Conservation (phyloP, 805 yeast genomes). For the Yamadazyma philogaea region DNA sequence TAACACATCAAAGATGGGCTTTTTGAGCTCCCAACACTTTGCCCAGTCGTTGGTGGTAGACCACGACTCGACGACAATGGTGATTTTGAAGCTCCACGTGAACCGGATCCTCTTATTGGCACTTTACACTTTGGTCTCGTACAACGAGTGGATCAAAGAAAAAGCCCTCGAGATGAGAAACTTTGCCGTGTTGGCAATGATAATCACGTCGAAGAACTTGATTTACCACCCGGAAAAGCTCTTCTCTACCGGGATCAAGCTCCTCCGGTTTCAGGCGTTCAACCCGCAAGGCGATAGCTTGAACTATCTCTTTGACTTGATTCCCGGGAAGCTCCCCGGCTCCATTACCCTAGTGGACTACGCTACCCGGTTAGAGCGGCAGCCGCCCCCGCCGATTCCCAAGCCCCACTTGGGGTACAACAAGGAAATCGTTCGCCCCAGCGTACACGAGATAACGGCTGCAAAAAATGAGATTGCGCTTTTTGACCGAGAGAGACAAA, state of each 20-base stretch:
- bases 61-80: conserved; percentile 17
- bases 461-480: conserved; percentile 33
- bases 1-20: conserved; percentile 14
- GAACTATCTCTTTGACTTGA: conserved; percentile 10
- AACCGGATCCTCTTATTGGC: conserved; percentile 14
- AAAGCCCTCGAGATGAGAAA: not conserved
- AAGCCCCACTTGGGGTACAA: conserved; percentile 42
- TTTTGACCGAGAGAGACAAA: conserved; percentile 35
- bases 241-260: conserved; percentile 6
- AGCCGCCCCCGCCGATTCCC: conserved; percentile 44
- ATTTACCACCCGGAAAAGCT: conserved; percentile 8
- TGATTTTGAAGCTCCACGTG: conserved; percentile 19
- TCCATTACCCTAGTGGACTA: conserved; percentile 29
- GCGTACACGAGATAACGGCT: conserved; percentile 28
- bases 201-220: not conserved
- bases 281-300: conserved; percentile 7
- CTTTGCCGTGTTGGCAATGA: not conserved
- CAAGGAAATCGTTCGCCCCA: conserved; percentile 37
- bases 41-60: conserved; percentile 15
- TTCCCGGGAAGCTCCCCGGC: conserved; percentile 22
- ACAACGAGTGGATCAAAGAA: conserved; percentile 1
- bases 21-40: conserved; percentile 10
- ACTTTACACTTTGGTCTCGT: not conserved
- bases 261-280: conserved; percentile 4
- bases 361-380: conserved; percentile 22